These are phyloP conservation scores for Syzygium syzygioides DNA, from an alignment of 441 rosid genomes.

Conservation along the genomic window DNA sequence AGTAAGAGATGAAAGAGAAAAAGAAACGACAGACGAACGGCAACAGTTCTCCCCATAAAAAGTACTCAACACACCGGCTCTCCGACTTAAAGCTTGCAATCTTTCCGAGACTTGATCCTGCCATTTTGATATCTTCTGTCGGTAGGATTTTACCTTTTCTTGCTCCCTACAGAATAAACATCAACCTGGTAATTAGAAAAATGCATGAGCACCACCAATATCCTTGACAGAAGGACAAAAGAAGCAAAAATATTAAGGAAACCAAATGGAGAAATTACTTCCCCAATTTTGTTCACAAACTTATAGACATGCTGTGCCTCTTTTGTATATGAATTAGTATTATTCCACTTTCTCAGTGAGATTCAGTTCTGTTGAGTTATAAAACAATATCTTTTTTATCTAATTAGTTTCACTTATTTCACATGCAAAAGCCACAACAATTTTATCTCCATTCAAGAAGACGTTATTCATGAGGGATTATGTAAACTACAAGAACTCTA, in stretches of 20 bases:
- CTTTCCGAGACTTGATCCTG: constrained; percentile 82
- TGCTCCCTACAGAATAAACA: constrained; percentile 41
- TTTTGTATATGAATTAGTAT: background rate
- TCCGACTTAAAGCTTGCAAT: constrained; percentile 49
- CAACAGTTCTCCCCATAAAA: background rate
- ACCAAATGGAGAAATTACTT: background rate
- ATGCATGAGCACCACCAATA: background rate
- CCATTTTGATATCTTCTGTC: constrained; percentile 88
- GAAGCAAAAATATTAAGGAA: background rate
- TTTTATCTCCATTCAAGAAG: background rate
- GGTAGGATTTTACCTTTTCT: constrained; percentile 72
- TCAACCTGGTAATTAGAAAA: background rate
- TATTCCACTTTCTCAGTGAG: background rate
- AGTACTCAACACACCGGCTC: constrained; percentile 37
- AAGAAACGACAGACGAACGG: background rate
- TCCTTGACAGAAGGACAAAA: background rate
- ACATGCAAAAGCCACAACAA: background rate
- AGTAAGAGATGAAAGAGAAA: background rate
- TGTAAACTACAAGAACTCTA: background rate
- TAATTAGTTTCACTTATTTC: background rate
- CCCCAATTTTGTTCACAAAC: background rate
- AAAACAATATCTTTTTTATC: background rate
- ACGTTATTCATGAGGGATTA: background rate
- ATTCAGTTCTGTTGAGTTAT: background rate
- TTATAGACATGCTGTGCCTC: background rate